Percentiles rank a stretch among this genome's conserved stretches.
Conservation (phyloP, 1,284 basidiomycete species). For the Volvariella volvacea region DNA sequence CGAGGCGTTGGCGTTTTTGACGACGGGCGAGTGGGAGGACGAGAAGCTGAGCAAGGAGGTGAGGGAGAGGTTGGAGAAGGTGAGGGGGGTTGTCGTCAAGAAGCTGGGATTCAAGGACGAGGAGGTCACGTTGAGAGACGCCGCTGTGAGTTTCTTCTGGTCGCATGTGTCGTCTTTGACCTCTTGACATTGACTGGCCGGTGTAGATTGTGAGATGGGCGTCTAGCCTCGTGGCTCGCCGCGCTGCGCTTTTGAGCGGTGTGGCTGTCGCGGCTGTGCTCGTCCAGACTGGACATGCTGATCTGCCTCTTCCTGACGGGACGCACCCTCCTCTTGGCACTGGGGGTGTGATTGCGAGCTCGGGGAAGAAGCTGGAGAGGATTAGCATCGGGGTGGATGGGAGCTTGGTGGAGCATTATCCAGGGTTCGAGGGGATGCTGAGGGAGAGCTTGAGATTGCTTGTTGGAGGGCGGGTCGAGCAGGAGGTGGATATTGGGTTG, state of each 20-base stretch:
- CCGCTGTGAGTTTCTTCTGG: conserved; percentile 38
- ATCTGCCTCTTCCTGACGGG: conserved; percentile 19
- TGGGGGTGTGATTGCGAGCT: conserved; percentile 31
- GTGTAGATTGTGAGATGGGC: conserved; percentile 72
- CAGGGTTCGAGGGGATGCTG: conserved; percentile 73
- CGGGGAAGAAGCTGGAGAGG: conserved; percentile 36
- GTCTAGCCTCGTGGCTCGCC: conserved; percentile 68
- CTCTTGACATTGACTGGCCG: neutral
- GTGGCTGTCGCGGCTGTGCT: conserved; percentile 85
- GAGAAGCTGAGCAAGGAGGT: conserved; percentile 22
- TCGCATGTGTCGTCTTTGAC: neutral
- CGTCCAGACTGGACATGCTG: conserved; percentile 69
- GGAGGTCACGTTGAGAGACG: conserved; percentile 58
- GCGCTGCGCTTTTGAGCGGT: conserved; percentile 82
- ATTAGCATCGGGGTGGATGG: conserved; percentile 87
- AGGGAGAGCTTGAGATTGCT: conserved; percentile 69
- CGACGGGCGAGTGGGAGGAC: conserved; percentile 27
- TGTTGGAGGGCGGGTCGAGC: conserved; percentile 77
- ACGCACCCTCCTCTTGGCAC: conserved; percentile 9
- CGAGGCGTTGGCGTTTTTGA: conserved; percentile 22
- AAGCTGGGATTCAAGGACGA: conserved; percentile 50
- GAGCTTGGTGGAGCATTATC: conserved; percentile 89
- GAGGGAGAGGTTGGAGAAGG: conserved; percentile 36
- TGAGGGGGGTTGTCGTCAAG: conserved; percentile 55
- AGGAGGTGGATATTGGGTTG: conserved; percentile 77